phyloP scores from a whole-genome alignment of 345 rosid genomes.

The Camelina laxa region DNA sequence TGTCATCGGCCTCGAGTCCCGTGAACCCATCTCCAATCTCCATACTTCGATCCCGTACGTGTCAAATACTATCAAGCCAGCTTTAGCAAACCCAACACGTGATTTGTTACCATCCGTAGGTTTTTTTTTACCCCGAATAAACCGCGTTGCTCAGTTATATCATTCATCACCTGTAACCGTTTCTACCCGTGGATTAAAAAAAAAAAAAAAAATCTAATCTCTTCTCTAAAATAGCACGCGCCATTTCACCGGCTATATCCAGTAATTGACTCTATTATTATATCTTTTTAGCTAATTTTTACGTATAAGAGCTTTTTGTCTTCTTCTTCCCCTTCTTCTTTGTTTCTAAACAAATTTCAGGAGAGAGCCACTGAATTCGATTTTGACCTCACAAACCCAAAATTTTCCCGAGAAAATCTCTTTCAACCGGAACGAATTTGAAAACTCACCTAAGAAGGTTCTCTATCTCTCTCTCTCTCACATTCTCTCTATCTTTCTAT shows the following conservation, averaged over 20 bases:
- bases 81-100: background rate
- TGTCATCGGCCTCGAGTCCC: background rate
- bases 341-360: slow-evolving; percentile 29
- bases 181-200: slow-evolving; percentile 9
- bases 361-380: slow-evolving; percentile 39
- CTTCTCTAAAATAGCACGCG: slow-evolving; percentile 11
- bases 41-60: slow-evolving; percentile 3
- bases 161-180: slow-evolving; percentile 21
- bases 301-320: slow-evolving; percentile 1
- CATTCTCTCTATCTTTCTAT: background rate
- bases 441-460: slow-evolving; percentile 6
- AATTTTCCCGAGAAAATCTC: slow-evolving; percentile 23
- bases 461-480: background rate
- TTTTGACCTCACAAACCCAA: slow-evolving; percentile 13
- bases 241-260: slow-evolving; percentile 34
- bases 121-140: background rate
- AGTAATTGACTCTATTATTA: slow-evolving; percentile 7
- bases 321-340: background rate
- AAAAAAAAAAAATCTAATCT: background rate
- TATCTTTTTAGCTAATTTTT: background rate
- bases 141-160: slow-evolving; percentile 24
- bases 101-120: background rate
- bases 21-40: slow-evolving; percentile 2
- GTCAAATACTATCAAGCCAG: background rate
- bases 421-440: background rate